Base-by-base conservation (phyloP, 2,329 filamentous ascomycete genomes). In the Sporothrix humicola region DNA sequence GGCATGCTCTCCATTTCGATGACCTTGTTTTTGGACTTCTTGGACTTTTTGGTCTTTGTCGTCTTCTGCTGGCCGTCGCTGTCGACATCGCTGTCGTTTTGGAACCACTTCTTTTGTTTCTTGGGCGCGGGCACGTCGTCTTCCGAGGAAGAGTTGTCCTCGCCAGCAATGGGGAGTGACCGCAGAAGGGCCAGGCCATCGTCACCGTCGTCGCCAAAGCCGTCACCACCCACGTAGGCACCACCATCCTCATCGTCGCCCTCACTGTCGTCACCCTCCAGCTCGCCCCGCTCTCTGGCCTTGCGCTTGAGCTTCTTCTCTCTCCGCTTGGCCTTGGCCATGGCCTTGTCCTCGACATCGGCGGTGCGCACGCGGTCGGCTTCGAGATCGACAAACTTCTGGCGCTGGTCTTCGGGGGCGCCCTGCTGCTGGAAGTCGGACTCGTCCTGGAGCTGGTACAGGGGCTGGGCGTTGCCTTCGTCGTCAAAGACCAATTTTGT, bases 401-500 rank as follows among this genome's bases (percentile, higher is more conserved):
- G 86, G 65, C 94, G 88, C 82, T 97, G 94, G 68, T 88, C 88
- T 77, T 94, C 92, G 2, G 93, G 92, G 31, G 91, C 85, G 50
- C 95, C 96, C 72, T 90, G 88, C 54, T 88, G 87, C 76, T 85
- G 86, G 87, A 98, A 99, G 76, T 91, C 89, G 0, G 91, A 90
- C 82, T 98, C 94, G 81, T 93, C 89, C 80, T 95, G 92, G 77
- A 99, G 90, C 81, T 97, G 93, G 84, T 98, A 98, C 15, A 97
- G 82, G 76, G 93, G 89, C 81, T 96, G 94, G 2, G 94, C 87
- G 75, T 92, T 91, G 77, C 95, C 95, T 46, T 98, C 94, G 66
- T 97, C 95, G 82, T 98, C 95, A 81, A 95, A 99, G 5, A 98
- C 87, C 8, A 98, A 84, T 81, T 96, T 97, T 56, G 89, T 91